Evolutionary conservation across 2,329 filamentous ascomycete genomes (phyloP), one percentile per base, ranked within the genome.

Genomic region (Lomentospora prolificans): DNA sequence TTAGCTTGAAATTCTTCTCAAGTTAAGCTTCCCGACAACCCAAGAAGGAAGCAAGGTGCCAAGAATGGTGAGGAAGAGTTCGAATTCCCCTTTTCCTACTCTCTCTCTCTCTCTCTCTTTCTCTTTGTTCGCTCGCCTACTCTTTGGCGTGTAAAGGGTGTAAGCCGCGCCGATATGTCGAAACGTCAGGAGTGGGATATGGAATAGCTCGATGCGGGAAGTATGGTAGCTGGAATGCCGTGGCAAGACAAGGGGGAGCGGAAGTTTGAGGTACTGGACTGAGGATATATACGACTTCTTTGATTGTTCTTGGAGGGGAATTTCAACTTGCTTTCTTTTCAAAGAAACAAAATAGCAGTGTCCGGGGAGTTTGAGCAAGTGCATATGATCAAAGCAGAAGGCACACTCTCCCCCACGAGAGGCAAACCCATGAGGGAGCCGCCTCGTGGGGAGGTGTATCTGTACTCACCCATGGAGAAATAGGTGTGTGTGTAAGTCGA

Each of bases 331-430:
- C 30, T 33, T 33, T 33, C n/a, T 33, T 41, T 41, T 41, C 10
- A 14, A 30, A 25, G 14, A 25, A 27, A 39, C 19, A 25, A 25
- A 41, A 31, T 53, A n/a, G n/a, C n/a, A n/a, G n/a, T n/a, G n/a
- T n/a, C n/a, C n/a, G n/a, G n/a, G n/a, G n/a, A n/a, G n/a, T 12
- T 14, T 2, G n/a, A 39, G 14, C 6, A 27, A 19, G 24, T 12
- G 36, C 52, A 54, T 28, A 31, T 54, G 52, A 54, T 54, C 52
- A 46, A 54, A 54, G 52, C 52, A 54, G 52, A 46, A 39, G 52
- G 52, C 31, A 30, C 46, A 36, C n/a, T 19, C 39, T 17, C 27
- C 30, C n/a, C 27, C 19, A 41, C 24, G 17, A 54, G 52, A 54
- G 33, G 30, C 52, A 54, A 36, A 24, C 12, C 31, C 30, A 19